Evolutionary conservation across 129 eudicot genomes (phyloP), one percentile per base, ranked within the genome.

Genomic region (Pseudognaphalium luteoalbum): DNA sequence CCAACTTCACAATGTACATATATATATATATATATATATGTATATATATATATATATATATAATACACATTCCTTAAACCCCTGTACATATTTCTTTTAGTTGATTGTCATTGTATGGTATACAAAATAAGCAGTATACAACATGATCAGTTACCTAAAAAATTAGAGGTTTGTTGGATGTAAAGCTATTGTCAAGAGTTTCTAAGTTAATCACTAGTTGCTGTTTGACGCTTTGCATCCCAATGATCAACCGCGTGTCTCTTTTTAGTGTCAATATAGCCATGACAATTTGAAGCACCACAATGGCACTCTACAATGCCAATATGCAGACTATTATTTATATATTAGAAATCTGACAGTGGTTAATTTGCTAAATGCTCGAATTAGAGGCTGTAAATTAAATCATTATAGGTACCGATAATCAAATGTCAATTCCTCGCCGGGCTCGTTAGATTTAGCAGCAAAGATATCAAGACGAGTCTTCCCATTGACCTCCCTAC

Each of bases 381-480:
- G 33, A 42, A 56, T 56, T 60, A 6, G 50, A 41, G 11, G 21
- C 5, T 10, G 66, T 25, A 51, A 2, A 47, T 39, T 17, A 58
- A 34, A 34, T 66, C 6, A 16, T n/a, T 60, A 32, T 50, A 60
- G 73, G 68, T 87, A 92, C 97, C 88, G 71, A 72, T 92, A 92
- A 79, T 92, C 91, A 44, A 83, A 92, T 57, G 97, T 89, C 61
- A 92, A 47, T 25, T 87, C 87, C 58, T 92, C 93, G 33, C 96
- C 96, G 47, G 81, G 85, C 78, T 87, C 57, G 60, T 89, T 92
- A n/a, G 86, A 70, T 44, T 83, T 81, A 41, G 85, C 72, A 37
- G 97, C 93, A 81, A 92, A 92, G 71, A 92, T 86, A 34, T 96
- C 97, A 68, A 89, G 86, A 50, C 97, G 96, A 7, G 79, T 84